A percentile compares a stretch with the other conserved stretches of the same genome.
Evolutionary conservation across 2,329 filamentous ascomycete genomes (phyloP).

Genomic region (Epicoccum sorghinum): DNA sequence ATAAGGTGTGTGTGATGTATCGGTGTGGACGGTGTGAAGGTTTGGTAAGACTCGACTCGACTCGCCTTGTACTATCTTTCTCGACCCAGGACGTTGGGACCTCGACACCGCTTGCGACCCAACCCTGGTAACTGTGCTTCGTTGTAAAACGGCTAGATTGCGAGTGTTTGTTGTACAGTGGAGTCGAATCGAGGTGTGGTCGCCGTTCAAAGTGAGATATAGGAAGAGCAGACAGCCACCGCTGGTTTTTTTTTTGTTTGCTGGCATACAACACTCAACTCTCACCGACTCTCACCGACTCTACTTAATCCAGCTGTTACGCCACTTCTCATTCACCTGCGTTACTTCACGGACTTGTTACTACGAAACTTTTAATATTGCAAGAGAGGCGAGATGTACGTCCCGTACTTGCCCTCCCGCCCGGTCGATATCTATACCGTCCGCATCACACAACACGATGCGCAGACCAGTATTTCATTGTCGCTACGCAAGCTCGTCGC

Average conservation of each 20-base stretch:
- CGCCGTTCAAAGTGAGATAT: too few species aligned
- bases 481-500: conserved; percentile 12
- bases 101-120: background rate
- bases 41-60: conserved; percentile 1
- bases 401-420: conserved; percentile 9
- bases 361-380: background rate
- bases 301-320: too few species aligned
- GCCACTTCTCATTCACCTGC: background rate
- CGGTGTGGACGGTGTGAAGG: background rate
- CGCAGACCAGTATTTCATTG: conserved; percentile 9
- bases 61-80: background rate
- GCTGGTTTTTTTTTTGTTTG: too few species aligned
- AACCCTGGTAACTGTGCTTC: background rate
- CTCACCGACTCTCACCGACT: too few species aligned
- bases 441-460: conserved; percentile 12
- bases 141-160: background rate
- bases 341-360: background rate
- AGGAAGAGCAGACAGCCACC: too few species aligned
- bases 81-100: background rate
- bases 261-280: too few species aligned
- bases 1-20: too few species aligned
- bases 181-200: background rate
- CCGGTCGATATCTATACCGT: conserved; percentile 23
- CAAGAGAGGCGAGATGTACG: conserved; percentile 1
- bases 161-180: background rate